Evolutionary conservation across 148 eudicot genomes (phyloP).

Genomic region (Rhododendron simsii): DNA sequence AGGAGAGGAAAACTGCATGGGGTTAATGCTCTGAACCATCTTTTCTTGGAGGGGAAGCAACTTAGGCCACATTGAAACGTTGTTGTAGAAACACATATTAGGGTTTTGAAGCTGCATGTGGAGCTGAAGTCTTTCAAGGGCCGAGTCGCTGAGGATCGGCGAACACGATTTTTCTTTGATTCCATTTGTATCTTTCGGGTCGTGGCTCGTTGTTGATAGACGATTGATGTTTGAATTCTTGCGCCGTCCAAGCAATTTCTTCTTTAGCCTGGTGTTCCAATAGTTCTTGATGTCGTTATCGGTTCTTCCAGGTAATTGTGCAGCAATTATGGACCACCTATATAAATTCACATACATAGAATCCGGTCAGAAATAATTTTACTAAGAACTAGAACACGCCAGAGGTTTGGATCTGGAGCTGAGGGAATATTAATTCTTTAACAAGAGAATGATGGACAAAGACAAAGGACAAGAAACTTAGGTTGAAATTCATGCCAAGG

Average conservation of each 20-base stretch:
- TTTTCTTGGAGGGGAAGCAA: conserved; percentile 70
- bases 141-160: conserved; percentile 66
- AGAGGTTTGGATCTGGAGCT: conserved; percentile 8
- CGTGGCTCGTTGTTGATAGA: conserved; percentile 8
- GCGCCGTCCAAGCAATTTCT: conserved; percentile 66
- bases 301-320: conserved; percentile 93
- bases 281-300: conserved; percentile 92
- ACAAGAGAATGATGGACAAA: conserved; percentile 16
- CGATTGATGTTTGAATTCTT: conserved; percentile 36
- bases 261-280: conserved; percentile 77
- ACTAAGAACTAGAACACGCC: background rate
- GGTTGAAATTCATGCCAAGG: background rate
- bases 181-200: conserved; percentile 23
- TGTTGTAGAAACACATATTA: conserved; percentile 47
- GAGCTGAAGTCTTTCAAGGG: conserved; percentile 90
- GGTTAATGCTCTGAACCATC: conserved; percentile 35
- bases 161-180: conserved; percentile 25
- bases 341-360: background rate
- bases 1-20: conserved; percentile 14
- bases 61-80: conserved; percentile 71
- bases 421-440: conserved; percentile 9
- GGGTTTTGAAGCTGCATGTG: conserved; percentile 79
- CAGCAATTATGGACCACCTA: conserved; percentile 98
- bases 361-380: background rate
- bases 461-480: conserved; percentile 19